phyloP scores from a whole-genome alignment of 1,139 yeast species.

The Geotrichum siamense region DNA sequence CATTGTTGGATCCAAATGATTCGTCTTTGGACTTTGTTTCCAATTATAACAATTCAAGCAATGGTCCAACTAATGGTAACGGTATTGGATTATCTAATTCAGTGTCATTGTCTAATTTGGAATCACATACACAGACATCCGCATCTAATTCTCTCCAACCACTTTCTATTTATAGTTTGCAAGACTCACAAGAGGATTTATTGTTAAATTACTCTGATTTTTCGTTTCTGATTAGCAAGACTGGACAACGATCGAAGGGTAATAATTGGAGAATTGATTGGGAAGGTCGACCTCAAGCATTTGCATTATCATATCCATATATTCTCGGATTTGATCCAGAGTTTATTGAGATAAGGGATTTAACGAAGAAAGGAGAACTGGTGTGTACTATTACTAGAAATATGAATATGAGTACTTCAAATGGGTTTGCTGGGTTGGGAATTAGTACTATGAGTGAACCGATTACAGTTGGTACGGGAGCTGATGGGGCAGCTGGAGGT shows the following conservation, averaged over 20 bases:
- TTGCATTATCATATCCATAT: slow-evolving; percentile 92
- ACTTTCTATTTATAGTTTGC: slow-evolving; percentile 80
- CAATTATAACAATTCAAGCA: slow-evolving; percentile 2
- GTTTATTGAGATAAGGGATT: slow-evolving; percentile 87
- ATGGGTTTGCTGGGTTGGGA: slow-evolving; percentile 2
- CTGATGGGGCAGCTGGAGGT: slow-evolving; percentile 50
- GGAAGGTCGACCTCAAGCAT: slow-evolving; percentile 93
- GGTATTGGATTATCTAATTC: background rate
- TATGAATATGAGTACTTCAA: background rate
- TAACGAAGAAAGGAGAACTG: slow-evolving; percentile 68
- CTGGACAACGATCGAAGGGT: slow-evolving; percentile 93
- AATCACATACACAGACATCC: background rate
- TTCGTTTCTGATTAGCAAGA: slow-evolving; percentile 86
- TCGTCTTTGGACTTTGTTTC: slow-evolving; percentile 92
- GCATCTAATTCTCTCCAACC: slow-evolving; percentile 54
- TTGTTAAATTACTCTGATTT: slow-evolving; percentile 83
- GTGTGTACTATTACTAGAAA: slow-evolving; percentile 30
- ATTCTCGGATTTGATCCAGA: slow-evolving; percentile 82
- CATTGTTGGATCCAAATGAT: slow-evolving; percentile 88
- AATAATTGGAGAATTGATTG: slow-evolving; percentile 84
- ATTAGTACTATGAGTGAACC: slow-evolving; percentile 3
- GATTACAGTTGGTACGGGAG: slow-evolving; percentile 43
- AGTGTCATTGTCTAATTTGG: background rate
- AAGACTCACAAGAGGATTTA: slow-evolving; percentile 53
- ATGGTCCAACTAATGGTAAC: background rate